A percentile compares a stretch with the other conserved stretches of the same genome.
phyloP scores from a whole-genome alignment of 768 basidiomycete species.

The Tulasnella sp. region DNA sequence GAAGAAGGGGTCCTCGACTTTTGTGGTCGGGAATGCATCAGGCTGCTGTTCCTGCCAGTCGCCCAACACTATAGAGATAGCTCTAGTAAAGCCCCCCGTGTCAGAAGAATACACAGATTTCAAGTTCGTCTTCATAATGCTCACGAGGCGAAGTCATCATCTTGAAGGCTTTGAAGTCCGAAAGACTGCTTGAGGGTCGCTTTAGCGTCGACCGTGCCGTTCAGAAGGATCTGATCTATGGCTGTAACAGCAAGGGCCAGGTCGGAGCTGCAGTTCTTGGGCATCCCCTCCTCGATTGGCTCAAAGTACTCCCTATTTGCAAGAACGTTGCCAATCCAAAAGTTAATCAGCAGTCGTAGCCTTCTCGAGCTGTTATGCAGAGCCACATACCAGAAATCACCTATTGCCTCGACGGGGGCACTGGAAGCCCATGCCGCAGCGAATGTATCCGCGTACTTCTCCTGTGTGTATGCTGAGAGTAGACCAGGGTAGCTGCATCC shows the following conservation, averaged over 20 bases:
- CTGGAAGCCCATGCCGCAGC: constrained; percentile 14
- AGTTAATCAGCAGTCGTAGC: too few species aligned
- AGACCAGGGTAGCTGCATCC: constrained; percentile 15
- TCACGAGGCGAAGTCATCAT: too few species aligned
- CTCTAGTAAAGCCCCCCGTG: too few species aligned
- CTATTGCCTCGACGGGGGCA: constrained; percentile 12
- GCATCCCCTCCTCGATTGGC: constrained; percentile 17
- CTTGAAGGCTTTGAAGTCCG: too few species aligned
- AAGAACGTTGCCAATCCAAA: too few species aligned
- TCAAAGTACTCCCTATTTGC: constrained; percentile 10
- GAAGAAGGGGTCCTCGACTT: background rate
- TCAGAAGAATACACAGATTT: too few species aligned
- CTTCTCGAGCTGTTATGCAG: too few species aligned
- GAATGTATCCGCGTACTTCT: constrained; percentile 11
- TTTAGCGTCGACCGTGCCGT: background rate
- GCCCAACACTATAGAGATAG: too few species aligned
- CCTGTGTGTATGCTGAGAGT: constrained; percentile 11
- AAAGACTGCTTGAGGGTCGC: too few species aligned
- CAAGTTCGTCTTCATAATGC: background rate
- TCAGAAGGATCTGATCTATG: background rate
- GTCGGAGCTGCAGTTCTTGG: constrained; percentile 16
- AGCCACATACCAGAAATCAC: constrained; percentile 12
- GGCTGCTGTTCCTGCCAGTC: constrained; percentile 1
- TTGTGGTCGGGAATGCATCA: background rate
- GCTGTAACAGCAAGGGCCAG: background rate